Percentiles rank a stretch among this genome's conserved stretches.
These are phyloP conservation scores for Aspergillus sclerotioniger DNA, from an alignment of 495 filamentous ascomycete species.

Conservation along the genomic window DNA sequence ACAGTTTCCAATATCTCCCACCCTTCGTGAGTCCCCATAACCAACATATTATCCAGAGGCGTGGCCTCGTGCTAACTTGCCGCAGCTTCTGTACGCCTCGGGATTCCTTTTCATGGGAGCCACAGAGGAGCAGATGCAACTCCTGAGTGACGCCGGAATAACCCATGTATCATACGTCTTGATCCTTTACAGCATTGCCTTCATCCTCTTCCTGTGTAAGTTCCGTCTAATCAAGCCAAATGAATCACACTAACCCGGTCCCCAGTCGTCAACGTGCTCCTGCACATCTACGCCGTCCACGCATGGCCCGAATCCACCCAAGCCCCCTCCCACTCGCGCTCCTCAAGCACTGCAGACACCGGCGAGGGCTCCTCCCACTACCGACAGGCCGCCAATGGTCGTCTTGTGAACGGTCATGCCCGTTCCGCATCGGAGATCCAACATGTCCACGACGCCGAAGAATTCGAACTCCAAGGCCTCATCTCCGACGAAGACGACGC, in stretches of 20 bases:
- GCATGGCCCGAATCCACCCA: constrained; percentile 48
- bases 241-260: neutral
- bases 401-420: constrained; percentile 56
- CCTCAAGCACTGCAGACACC: constrained; percentile 10
- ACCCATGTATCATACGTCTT: constrained; percentile 89
- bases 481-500: constrained; percentile 69
- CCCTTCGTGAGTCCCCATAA: constrained; percentile 68
- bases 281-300: constrained; percentile 74
- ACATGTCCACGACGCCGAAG: constrained; percentile 70
- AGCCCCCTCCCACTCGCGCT: constrained; percentile 23
- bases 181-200: constrained; percentile 85
- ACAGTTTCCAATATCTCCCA: constrained; percentile 91
- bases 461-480: constrained; percentile 86
- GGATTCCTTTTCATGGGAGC: constrained; percentile 98
- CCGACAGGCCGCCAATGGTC: constrained; percentile 7
- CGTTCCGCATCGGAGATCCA: constrained; percentile 46
- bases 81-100: constrained; percentile 84
- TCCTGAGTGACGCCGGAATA: constrained; percentile 69
- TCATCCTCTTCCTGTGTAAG: constrained; percentile 84
- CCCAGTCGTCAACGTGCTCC: constrained; percentile 72
- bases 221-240: constrained; percentile 8
- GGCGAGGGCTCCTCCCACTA: constrained; percentile 14
- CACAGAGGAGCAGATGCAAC: constrained; percentile 89
- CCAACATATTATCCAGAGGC: neutral
- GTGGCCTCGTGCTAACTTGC: constrained; percentile 13